Evolutionary conservation across 2,329 filamentous ascomycete genomes (phyloP), one percentile per base, ranked within the genome.

Genomic region (Plectosphaerella sp.): DNA sequence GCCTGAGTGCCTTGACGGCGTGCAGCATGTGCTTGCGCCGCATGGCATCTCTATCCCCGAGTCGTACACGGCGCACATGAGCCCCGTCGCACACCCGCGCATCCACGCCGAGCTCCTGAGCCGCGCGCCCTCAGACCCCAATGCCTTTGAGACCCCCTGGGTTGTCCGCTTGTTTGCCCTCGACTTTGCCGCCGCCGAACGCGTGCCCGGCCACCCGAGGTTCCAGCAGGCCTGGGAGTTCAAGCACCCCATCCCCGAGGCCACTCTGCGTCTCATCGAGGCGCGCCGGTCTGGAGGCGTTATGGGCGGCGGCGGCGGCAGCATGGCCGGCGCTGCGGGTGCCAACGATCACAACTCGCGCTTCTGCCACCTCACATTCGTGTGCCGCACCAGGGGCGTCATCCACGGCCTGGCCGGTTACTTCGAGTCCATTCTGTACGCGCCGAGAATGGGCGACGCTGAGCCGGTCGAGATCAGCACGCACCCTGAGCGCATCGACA

Each of bases 341-440:
- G 86, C 87, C 15, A 99, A 97, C 68, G 87, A 95, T 58, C 93
- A 97, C 71, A 97, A 97, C 67, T 80, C 86, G 9, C 82, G 95
- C n/a, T 85, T 86, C 61, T 88, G 87, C 59, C 85, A 87, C 50
- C 72, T 93, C 48, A 85, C 82, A 0, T 99, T 97, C 70, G 85
- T 88, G 3, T 88, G 89, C 59, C 80, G 83, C 47, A 80, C 89
- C 54, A 81, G 89, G 24, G 93, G 93, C 36, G 87, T 94, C 8
- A 89, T 92, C 36, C 94, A 99, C 67, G 94, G 94, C 2, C 72
- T 99, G 42, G 94, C 86, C 0, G 94, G 93, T 1, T 99, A 97
- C 68, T 99, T 99, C 67, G 94, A 99, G 72, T 91, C 91, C 1
- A 90, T 96, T n/a, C 78, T 99, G 18, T 99, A 97, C 66, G 79